Base-by-base conservation (phyloP, 495 filamentous ascomycete species). In the Staphylotrichum tortipilum region DNA sequence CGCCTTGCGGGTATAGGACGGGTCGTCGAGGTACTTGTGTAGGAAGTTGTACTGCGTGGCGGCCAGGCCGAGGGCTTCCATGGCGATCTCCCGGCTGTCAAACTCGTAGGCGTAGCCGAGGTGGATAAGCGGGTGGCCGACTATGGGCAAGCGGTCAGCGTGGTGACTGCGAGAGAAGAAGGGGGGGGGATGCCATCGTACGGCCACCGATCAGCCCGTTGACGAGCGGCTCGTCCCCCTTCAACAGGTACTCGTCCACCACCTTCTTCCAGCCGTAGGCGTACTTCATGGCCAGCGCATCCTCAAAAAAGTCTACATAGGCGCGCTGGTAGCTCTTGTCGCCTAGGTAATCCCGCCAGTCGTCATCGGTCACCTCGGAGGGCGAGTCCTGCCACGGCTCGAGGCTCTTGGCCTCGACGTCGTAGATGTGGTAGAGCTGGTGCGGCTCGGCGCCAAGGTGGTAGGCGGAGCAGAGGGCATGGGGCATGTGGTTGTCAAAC, bases 261-360 rank as follows among this genome's bases (percentile, higher is more conserved):
- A 94, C 78, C 31, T 70, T 65, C 60, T 84, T 88, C 90, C 90
- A 96, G 63, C 92, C 78, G 66, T 95, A 96, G 31, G 77, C 74
- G 46, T 81, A 73, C 24, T 76, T 75, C 57, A 80, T 67, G 6
- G 84, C 88, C 36, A 96, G 67, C 51, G 85, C 76, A 63, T 96
- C 90, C 61, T 95, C 90, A 58, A 92, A 96, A 58, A 89, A 94
- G 62, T 96, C 87, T 17, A 96, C 69, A 60, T 82, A 96, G 4
- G 91, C 89, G 24, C 94, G 75, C 61, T 99, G 86, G 62, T 94
- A 94, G 71, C 74, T 72, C 60, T 77, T 70, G 56, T 86, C 75
- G 31, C 89, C 88, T 17, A 97, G 63, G 64, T 79, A 89, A 48
- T 88, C 81, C 57, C 83, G 75, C 94, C 94, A 97, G 61, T 96